Base-by-base conservation (phyloP, 2,329 filamentous ascomycete species). In the Monosporascus sp. region DNA sequence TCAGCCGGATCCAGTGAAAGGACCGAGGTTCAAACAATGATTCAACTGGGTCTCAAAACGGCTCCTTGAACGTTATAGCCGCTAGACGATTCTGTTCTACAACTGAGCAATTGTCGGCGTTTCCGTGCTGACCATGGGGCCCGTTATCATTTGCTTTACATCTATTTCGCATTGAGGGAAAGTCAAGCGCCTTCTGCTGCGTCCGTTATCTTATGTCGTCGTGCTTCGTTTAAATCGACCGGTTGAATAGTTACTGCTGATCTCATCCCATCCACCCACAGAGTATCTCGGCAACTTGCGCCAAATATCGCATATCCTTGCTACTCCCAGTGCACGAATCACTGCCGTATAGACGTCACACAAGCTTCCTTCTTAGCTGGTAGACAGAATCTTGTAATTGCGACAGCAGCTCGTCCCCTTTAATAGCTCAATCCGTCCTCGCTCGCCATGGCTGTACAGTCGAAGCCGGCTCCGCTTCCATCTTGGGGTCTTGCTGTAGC, bases 401-500 rank as follows among this genome's bases (percentile, higher is more conserved):
- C 11, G 26, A 46, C 26, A 49, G 49, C 54, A 45, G 45, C 24
- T 36, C 22, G 36, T 48, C 26, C 36, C 34, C 22, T 22, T n/a
- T 27, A 34, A 43, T 50, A 55, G 34, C 34, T 31, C 38, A 50
- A 20, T 44, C 38, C 51, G 49, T 52, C 49, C 48, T 52, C 53
- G 50, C 24, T 58, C 52, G 46, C 51, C 55, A 83, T 84, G 81
- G 72, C 74, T 54, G 77, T 69, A 51, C 80, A 80, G 64, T 84
- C 81, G 40, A 93, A 91, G 71, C 79, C 84, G 59, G 78, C 78
- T 51, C 77, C 78, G 61, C 83, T 97, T 55, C 91, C 94, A 43
- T 90, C 94, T 52, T 97, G 93, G 93, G 93, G 92, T 52, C 87
- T 87, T 68, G 94, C 94, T 52, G 85, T 96, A 61, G 93, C 94